These are phyloP conservation scores for Aurinia saxatilis DNA, from an alignment of 345 rosid species.

Conservation along the genomic window DNA sequence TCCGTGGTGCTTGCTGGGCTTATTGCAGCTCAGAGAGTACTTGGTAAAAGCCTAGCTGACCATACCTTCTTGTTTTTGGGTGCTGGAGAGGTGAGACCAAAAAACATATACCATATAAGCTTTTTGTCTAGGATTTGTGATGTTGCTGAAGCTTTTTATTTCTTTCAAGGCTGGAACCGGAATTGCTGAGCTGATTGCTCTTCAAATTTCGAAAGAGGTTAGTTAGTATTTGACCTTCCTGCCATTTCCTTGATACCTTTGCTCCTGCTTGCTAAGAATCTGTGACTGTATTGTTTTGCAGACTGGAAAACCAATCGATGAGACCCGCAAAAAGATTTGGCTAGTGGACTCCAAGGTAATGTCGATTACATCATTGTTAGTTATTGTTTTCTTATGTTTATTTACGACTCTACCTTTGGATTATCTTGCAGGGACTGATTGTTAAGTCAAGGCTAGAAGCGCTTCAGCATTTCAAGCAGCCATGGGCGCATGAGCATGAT, in stretches of 20 bases:
- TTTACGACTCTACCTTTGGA: background rate
- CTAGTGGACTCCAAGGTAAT: constrained; percentile 94
- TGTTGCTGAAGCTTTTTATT: background rate
- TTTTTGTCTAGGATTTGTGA: background rate
- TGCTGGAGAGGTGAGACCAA: constrained; percentile 79
- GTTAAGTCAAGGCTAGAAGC: constrained; percentile 64
- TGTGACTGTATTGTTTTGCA: constrained; percentile 21
- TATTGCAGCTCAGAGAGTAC: constrained; percentile 57
- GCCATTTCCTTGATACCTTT: background rate
- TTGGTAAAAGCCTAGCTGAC: constrained; percentile 65
- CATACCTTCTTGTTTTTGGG: constrained; percentile 88
- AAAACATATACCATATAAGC: background rate
- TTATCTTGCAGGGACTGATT: constrained; percentile 60
- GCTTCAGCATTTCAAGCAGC: constrained; percentile 91
- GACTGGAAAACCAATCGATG: constrained; percentile 59
- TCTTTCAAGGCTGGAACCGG: constrained; percentile 90
- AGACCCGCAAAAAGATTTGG: constrained; percentile 86
- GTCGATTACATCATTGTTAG: constrained; percentile 2
- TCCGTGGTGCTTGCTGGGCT: constrained; percentile 92
- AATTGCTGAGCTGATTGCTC: constrained; percentile 94
- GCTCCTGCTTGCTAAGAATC: constrained; percentile 1
- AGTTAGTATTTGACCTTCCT: background rate
- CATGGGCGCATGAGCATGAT: constrained; percentile 90
- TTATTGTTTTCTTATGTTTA: background rate
- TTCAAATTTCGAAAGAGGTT: constrained; percentile 66